A percentile compares a stretch with the other conserved stretches of the same genome.
phyloP scores from a whole-genome alignment of 2,329 filamentous ascomycete genomes.

The Tolypocladium guangdongense region DNA sequence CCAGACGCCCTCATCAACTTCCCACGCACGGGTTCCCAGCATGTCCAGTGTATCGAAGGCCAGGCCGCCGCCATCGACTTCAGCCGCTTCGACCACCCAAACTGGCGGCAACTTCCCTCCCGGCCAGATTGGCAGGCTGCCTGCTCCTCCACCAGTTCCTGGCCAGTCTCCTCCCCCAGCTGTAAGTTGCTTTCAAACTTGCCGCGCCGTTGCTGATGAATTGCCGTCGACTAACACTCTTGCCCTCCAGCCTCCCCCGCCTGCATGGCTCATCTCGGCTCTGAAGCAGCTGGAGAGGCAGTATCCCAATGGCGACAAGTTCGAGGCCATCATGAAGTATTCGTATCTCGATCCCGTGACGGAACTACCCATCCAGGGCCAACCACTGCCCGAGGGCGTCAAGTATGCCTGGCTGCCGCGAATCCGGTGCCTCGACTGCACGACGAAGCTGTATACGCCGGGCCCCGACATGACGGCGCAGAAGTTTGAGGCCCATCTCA shows the following conservation, averaged over 20 bases:
- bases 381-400: slow-evolving; percentile 48
- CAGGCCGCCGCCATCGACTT: slow-evolving; percentile 27
- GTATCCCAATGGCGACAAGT: slow-evolving; percentile 66
- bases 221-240: slow-evolving; percentile 7
- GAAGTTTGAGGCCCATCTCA: slow-evolving; percentile 89
- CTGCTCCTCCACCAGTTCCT: slow-evolving; percentile 51
- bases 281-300: slow-evolving; percentile 58
- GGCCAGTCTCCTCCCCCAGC: slow-evolving; percentile 44
- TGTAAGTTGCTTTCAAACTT: slow-evolving; percentile 38
- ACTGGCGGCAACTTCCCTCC: slow-evolving; percentile 28
- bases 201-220: background rate
- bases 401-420: slow-evolving; percentile 79
- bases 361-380: slow-evolving; percentile 49
- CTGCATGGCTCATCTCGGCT: slow-evolving; percentile 71
- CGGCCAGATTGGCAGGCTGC: slow-evolving; percentile 54
- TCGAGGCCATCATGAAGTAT: slow-evolving; percentile 88
- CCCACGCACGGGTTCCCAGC: slow-evolving; percentile 20
- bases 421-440: slow-evolving; percentile 86
- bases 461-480: slow-evolving; percentile 74
- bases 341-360: slow-evolving; percentile 66
- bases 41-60: slow-evolving; percentile 17
- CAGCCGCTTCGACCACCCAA: slow-evolving; percentile 23
- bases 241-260: slow-evolving; percentile 58
- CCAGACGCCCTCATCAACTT: slow-evolving; percentile 18
- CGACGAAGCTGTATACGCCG: slow-evolving; percentile 86